A percentile compares a stretch with the other conserved stretches of the same genome.
phyloP scores from a whole-genome alignment of 345 rosid species.

The Melaleuca alternifolia region DNA sequence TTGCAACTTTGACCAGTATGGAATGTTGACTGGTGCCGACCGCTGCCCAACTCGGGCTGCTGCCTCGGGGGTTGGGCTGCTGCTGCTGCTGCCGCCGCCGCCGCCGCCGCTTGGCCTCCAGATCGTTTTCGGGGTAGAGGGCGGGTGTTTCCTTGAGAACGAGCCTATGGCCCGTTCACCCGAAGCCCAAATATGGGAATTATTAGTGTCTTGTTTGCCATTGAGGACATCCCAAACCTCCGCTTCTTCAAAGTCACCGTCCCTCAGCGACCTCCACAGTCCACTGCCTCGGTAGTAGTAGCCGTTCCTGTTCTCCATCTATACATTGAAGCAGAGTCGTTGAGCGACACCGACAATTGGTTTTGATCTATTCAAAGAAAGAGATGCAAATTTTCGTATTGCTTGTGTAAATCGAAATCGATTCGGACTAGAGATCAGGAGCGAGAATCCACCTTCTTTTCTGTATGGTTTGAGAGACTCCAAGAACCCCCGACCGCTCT shows the following conservation, averaged over 20 bases:
- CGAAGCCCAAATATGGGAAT: not conserved
- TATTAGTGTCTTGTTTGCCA: conserved; percentile 17
- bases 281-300: conserved; percentile 8
- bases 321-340: not conserved
- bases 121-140: conserved; percentile 45
- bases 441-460: not conserved
- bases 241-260: conserved; percentile 28
- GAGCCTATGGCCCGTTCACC: conserved; percentile 10
- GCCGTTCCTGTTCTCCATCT: conserved; percentile 14
- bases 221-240: conserved; percentile 31
- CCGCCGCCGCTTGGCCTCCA: conserved; percentile 15
- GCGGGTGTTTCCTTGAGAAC: conserved; percentile 13
- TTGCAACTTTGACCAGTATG: conserved; percentile 53
- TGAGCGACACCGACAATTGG: not conserved
- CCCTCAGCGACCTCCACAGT: conserved; percentile 23
- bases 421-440: not conserved
- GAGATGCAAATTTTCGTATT: not conserved
- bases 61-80: conserved; percentile 6
- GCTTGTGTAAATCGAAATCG: not conserved
- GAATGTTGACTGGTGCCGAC: conserved; percentile 66
- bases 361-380: not conserved
- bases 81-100: not conserved
- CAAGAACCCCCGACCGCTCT: not conserved
- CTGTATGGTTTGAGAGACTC: not conserved
- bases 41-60: conserved; percentile 17